Percentiles rank a stretch among this genome's conserved stretches.
Evolutionary conservation across 2,329 filamentous ascomycete genomes (phyloP).

Genomic region (Neofusicoccum umdonicola): DNA sequence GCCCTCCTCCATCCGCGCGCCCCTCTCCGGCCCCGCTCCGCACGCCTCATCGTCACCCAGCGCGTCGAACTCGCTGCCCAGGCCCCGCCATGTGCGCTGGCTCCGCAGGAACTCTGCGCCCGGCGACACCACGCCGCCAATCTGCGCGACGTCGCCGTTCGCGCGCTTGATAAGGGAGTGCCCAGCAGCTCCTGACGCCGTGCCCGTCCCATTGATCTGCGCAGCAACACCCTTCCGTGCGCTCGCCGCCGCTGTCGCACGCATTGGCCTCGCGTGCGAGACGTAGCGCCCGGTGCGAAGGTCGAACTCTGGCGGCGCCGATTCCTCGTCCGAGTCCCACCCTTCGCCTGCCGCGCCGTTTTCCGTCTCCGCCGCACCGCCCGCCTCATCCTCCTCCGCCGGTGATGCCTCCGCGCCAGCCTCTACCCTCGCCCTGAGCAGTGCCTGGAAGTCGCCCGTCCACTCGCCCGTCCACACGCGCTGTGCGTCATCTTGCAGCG

Average conservation of each 20-base stretch:
- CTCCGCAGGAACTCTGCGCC: constrained; percentile 83
- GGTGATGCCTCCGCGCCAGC: constrained; percentile 19
- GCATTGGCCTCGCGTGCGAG: constrained; percentile 72
- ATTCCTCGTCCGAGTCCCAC: constrained; percentile 68
- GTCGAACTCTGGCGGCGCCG: constrained; percentile 82
- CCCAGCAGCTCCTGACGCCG: neutral
- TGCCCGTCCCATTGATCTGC: neutral
- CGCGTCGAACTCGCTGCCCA: constrained; percentile 78
- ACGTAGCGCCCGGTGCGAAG: constrained; percentile 82
- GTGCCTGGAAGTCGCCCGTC: constrained; percentile 78
- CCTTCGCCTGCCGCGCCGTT: constrained; percentile 40
- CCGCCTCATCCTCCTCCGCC: constrained; percentile 31
- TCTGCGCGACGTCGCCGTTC: constrained; percentile 71
- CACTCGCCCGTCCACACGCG: constrained; percentile 85
- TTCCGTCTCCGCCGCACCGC: constrained; percentile 20
- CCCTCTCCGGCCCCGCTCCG: constrained; percentile 49
- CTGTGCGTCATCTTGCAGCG: constrained; percentile 70
- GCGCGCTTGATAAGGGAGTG: constrained; percentile 60
- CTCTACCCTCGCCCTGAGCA: constrained; percentile 48
- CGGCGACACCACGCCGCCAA: constrained; percentile 85
- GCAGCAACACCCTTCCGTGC: constrained; percentile 18
- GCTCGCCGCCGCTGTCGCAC: constrained; percentile 24
- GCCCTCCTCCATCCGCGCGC: constrained; percentile 77
- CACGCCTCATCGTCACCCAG: constrained; percentile 60
- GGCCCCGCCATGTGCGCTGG: constrained; percentile 83